phyloP scores from a whole-genome alignment of 2,329 filamentous ascomycete genomes.

The Cladosporium sp. region DNA sequence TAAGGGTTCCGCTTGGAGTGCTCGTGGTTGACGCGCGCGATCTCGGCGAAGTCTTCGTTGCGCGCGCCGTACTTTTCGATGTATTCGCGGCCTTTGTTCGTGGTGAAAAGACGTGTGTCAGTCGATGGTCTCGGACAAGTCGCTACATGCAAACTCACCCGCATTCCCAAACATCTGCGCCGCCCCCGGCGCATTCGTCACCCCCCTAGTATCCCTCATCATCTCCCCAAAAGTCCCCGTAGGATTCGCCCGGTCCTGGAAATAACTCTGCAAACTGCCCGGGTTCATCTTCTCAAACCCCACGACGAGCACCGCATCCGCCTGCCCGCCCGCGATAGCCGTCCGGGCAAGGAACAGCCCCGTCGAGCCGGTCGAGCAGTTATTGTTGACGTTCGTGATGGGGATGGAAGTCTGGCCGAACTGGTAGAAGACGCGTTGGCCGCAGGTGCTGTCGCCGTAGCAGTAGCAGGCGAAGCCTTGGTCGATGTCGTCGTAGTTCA shows the following conservation, averaged over 20 bases:
- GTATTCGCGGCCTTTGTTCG: constrained; percentile 87
- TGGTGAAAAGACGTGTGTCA: too few relatives aligned
- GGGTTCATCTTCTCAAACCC: constrained; percentile 99
- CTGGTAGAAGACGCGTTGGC: constrained; percentile 96
- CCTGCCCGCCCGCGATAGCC: constrained; percentile 71
- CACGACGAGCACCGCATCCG: constrained; percentile 84
- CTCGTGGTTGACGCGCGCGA: constrained; percentile 85
- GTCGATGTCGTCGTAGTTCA: constrained; percentile 95
- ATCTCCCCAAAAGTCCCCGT: constrained; percentile 67
- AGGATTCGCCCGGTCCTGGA: constrained; percentile 79
- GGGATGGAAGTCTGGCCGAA: constrained; percentile 97
- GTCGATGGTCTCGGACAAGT: too few relatives aligned
- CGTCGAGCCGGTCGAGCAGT: constrained; percentile 93
- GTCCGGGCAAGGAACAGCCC: constrained; percentile 79
- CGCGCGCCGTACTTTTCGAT: constrained; percentile 92
- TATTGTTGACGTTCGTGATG: constrained; percentile 98
- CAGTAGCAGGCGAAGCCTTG: constrained; percentile 96
- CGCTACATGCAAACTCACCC: too few relatives aligned
- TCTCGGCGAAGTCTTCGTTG: constrained; percentile 85
- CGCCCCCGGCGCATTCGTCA: constrained; percentile 77
- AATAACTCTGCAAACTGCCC: constrained; percentile 77
- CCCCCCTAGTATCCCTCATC: constrained; percentile 76
- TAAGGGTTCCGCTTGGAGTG: constrained; percentile 93
- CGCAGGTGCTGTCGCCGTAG: constrained; percentile 91
- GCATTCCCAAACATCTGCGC: constrained; percentile 96